Evolutionary conservation across 2,329 filamentous ascomycete genomes (phyloP), one percentile per base, ranked within the genome.

Genomic region (Biscogniauxia marginata): DNA sequence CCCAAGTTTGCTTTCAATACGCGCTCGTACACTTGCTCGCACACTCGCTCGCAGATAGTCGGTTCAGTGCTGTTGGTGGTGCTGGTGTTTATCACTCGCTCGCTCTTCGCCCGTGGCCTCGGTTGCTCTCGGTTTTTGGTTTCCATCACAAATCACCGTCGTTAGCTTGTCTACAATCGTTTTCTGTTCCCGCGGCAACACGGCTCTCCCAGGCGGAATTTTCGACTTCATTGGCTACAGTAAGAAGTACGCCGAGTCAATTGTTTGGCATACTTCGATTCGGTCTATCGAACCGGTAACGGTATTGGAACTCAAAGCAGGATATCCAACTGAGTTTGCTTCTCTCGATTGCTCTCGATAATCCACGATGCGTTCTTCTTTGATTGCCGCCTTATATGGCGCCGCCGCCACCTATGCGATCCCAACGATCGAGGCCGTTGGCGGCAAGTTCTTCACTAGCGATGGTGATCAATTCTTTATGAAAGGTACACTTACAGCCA

Each of bases 401-500:
- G 68, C 64, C 24, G 65, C 70, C 22, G 64, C 67, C 24, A 70
- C 70, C 46, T 63, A 71, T 25, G 77, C 79, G 24, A 62, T 84
- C 49, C 74, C 80, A 34, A 75, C 78, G 21, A 77, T 85, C 57
- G 75, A 79, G 51, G 74, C 77, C 19, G 83, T 87, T 53, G 91
- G 91, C 50, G 86, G 87, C 76, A 96, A 96, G 75, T 91, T 96
- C 78, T 96, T 96, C 77, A 86, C 85, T 64, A 84, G 84, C 67
- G 84, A 93, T 71, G 91, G 91, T 62, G 80, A 86, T 25, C 91
- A 96, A 70, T 96, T 90, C 79, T 95, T 85, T 73, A 82, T 95
- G 73, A 95, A 93, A 77, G 90, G 90, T 89, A 73, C 50, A 71
- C 46, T 34, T 49, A 52, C 19, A 53, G 22, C 54, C 13, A 21